These are phyloP conservation scores for Elsinoe ampelina DNA, from an alignment of 2,329 filamentous ascomycete genomes.

Conservation along the genomic window DNA sequence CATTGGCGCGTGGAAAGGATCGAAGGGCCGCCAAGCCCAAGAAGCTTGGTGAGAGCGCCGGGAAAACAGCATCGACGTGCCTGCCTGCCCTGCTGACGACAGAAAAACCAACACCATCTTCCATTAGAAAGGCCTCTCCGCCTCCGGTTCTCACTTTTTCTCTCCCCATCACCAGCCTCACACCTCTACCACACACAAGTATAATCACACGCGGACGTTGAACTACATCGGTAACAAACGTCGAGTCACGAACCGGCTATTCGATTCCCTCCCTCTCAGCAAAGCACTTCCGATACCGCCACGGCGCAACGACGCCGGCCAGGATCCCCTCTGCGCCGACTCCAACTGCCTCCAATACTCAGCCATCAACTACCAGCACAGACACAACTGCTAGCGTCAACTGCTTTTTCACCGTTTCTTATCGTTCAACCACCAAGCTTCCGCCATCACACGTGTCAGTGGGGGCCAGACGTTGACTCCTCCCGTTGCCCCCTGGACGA, in stretches of 20 bases:
- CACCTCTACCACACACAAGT: not conserved
- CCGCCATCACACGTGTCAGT: conserved; percentile 8
- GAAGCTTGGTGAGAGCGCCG: too few species aligned
- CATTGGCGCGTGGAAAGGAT: too few species aligned
- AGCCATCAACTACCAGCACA: not conserved
- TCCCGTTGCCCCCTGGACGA: conserved; percentile 10
- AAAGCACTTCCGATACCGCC: not conserved
- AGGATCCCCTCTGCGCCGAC: not conserved
- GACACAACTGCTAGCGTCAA: conserved; percentile 6
- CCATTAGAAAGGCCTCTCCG: not conserved
- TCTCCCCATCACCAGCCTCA: not conserved
- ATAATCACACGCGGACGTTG: too few species aligned
- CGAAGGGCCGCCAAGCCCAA: too few species aligned
- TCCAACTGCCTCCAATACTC: conserved; percentile 3
- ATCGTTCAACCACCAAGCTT: conserved; percentile 3
- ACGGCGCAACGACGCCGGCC: not conserved
- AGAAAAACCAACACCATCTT: not conserved
- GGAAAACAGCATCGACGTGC: too few species aligned
- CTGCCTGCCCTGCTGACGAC: too few species aligned
- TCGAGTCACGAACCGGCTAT: too few species aligned
- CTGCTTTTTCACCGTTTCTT: not conserved
- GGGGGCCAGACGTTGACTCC: conserved; percentile 9
- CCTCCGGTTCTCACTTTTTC: not conserved
- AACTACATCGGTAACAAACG: too few species aligned
- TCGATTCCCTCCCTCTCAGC: too few species aligned